Conservation (phyloP, 805 yeast species). For the Candida patagonica region DNA sequence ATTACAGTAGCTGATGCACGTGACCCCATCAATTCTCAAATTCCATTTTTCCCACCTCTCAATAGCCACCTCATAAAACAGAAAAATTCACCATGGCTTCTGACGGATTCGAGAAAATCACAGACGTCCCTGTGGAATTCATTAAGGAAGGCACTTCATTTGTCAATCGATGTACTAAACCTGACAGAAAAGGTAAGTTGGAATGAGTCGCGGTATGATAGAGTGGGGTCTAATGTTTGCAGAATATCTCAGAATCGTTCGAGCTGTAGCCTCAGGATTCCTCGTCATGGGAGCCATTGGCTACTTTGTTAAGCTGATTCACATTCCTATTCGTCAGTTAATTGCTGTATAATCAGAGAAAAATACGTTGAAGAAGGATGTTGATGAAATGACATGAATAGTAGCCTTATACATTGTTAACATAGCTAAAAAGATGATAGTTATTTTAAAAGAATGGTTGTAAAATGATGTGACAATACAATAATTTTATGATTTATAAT, state of each 20-base stretch:
- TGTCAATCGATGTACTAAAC: conserved; percentile 86
- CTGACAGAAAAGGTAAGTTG: conserved; percentile 61
- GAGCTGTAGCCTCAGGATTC: conserved; percentile 96
- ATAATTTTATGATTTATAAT: no score
- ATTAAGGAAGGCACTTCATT: conserved; percentile 86
- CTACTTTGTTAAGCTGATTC: conserved; percentile 85
- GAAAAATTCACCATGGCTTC: conserved; percentile 13
- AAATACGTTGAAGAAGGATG: conserved; percentile 13
- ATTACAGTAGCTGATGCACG: no score
- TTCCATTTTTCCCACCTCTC: conserved; percentile 1
- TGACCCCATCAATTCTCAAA: not conserved
- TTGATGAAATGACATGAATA: not conserved
- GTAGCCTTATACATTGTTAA: no score
- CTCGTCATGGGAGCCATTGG: conserved; percentile 98
- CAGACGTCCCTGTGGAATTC: conserved; percentile 77
- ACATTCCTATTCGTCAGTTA: conserved; percentile 92
- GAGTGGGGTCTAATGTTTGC: conserved; percentile 6
- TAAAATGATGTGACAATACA: no score
- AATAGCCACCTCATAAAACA: no score
- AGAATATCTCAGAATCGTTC: conserved; percentile 80
- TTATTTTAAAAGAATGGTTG: no score
- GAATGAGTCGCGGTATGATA: conserved; percentile 8
- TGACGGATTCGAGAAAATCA: conserved; percentile 22
- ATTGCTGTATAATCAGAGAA: conserved; percentile 76
- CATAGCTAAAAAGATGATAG: no score